Evolutionary conservation across 352 stramenopile genomes (phyloP), one percentile per base, ranked within the genome.

Genomic region (Phytophthora foliorum): DNA sequence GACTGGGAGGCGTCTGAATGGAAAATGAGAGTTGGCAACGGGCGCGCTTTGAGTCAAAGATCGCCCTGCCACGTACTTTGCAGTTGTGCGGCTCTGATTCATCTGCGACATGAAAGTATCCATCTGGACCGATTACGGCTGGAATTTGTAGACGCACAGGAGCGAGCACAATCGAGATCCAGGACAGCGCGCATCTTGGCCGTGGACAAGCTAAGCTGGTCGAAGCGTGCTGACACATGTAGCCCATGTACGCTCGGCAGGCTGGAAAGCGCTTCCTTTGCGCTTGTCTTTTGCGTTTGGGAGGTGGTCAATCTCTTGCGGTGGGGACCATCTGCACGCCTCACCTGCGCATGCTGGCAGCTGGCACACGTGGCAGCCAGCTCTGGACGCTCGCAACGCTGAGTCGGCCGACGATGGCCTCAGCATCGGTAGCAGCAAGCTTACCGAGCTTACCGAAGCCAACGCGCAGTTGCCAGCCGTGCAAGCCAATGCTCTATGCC

Each of bases 91-190:
- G 50, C 25, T 58, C 60, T 44, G 42, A 69, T 69, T 52, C 32
- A 42, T 34, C 32, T 71, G 63, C 9, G 63, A 71, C 63, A 71
- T 60, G 56, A 66, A 64, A 71, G 46, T 69, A 69, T 69, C 61
- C 53, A 69, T 63, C 17, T 57, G 17, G 19, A 25, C 45, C 31
- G 59, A 67, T 68, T 68, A 68, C 60, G 52, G 51, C 60, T 67
- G 27, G 27, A 6, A 16, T 48, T 48, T 60, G 59, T 54, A 67
- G 59, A 67, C 59, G 49, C 19, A 10, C 19, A 1, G 14, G 3
- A n/a, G 4, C 2, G 48, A 52, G 58, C n/a, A n/a, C 27, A 59
- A 67, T 59, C 36, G 34, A 41, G 34, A 41, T 41, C 34, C 13
- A 41, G 32, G 32, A 11, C 32, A 39, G 9, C 14, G 14, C 14